These are phyloP conservation scores for Collybia sp. DNA, from an alignment of 768 basidiomycete genomes.

Conservation along the genomic window DNA sequence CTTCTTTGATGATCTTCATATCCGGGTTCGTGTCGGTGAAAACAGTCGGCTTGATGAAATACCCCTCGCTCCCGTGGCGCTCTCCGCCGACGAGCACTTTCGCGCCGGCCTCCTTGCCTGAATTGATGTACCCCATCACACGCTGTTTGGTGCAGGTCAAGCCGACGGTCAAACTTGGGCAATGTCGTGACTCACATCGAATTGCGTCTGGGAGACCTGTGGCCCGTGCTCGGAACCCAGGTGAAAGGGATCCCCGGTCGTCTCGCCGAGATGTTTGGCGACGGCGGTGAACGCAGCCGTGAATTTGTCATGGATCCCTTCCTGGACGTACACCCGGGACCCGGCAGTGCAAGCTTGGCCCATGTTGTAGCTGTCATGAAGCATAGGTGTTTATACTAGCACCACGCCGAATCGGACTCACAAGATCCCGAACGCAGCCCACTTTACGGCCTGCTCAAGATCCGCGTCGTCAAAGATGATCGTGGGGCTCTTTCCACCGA, in stretches of 20 bases:
- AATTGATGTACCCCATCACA: slow-evolving; percentile 70
- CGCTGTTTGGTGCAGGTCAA: slow-evolving; percentile 37
- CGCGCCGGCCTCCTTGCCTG: slow-evolving; percentile 68
- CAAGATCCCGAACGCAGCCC: slow-evolving; percentile 73
- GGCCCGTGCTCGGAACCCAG: slow-evolving; percentile 61
- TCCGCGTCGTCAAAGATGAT: slow-evolving; percentile 75
- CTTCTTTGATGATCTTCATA: slow-evolving; percentile 65
- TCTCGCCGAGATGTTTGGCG: slow-evolving; percentile 38
- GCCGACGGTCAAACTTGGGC: too few species aligned
- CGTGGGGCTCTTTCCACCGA: slow-evolving; percentile 73
- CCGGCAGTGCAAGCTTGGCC: slow-evolving; percentile 86
- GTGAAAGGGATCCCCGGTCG: slow-evolving; percentile 62
- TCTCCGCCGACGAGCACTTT: slow-evolving; percentile 57
- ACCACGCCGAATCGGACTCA: slow-evolving; percentile 26
- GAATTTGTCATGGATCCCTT: slow-evolving; percentile 76
- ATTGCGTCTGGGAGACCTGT: slow-evolving; percentile 67
- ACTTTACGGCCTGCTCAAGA: slow-evolving; percentile 66
- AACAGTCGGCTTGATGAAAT: slow-evolving; percentile 67
- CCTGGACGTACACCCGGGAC: slow-evolving; percentile 81
- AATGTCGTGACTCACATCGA: slow-evolving; percentile 42
- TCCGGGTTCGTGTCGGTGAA: slow-evolving; percentile 57
- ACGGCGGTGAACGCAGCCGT: slow-evolving; percentile 49
- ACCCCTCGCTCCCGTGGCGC: slow-evolving; percentile 56
- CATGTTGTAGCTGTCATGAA: slow-evolving; percentile 12
- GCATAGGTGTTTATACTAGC: neutral